These are phyloP conservation scores for Suillus sp. DNA, from an alignment of 768 basidiomycete species.

Conservation along the genomic window DNA sequence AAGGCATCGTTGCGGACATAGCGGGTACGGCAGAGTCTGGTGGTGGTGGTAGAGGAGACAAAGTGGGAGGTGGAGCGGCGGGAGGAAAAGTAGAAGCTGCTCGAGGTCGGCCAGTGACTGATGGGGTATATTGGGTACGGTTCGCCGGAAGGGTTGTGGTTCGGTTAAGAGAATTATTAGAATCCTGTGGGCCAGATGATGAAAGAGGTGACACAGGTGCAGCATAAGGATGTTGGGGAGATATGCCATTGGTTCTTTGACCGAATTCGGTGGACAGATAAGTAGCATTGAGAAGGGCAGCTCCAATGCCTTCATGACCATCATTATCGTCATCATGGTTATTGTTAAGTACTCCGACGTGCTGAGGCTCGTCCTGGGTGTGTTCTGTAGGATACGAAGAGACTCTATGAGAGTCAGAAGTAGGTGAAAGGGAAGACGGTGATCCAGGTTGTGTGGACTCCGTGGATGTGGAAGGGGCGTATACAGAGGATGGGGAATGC, in stretches of 20 bases:
- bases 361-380: conserved; percentile 39
- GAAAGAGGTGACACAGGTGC: conserved; percentile 24
- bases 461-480: conserved; percentile 43
- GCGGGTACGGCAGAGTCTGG: conserved; percentile 39
- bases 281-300: conserved; percentile 43
- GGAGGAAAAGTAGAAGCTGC: conserved; percentile 66
- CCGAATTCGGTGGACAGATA: conserved; percentile 33
- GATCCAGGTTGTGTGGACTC: conserved; percentile 41
- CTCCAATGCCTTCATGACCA: conserved; percentile 45
- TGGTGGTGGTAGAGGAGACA: conserved; percentile 59
- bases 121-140: conserved; percentile 29
- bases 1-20: conserved; percentile 32
- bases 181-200: conserved; percentile 13
- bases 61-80: conserved; percentile 62
- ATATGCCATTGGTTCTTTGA: conserved; percentile 9
- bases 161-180: conserved; percentile 34
- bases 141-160: conserved; percentile 37
- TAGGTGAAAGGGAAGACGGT: conserved; percentile 36
- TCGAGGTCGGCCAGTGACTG: conserved; percentile 43
- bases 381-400: conserved; percentile 45
- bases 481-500: conserved; percentile 58
- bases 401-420: conserved; percentile 53
- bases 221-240: conserved; percentile 54
- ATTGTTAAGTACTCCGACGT: conserved; percentile 20
- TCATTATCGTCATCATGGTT: conserved; percentile 36